Evolutionary conservation across 331 rosid genomes (phyloP), one percentile per base, ranked within the genome.

Genomic region (Stylosanthes scabra): DNA sequence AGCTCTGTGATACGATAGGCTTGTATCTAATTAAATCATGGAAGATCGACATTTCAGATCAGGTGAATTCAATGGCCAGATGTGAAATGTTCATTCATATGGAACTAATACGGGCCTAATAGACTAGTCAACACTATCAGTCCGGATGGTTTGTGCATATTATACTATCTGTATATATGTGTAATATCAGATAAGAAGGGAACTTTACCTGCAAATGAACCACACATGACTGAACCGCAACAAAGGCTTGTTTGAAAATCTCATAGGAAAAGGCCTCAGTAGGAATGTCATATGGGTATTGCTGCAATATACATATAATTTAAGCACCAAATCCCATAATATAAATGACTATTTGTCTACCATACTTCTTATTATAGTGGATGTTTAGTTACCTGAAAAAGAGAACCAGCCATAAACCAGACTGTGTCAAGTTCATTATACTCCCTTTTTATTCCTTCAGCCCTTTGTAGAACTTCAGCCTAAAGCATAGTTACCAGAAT

Each of bases 341-440:
- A 39, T 60, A 69, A 75, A 71, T 66, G 64, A 51, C 11, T 64
- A 62, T 9, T 14, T 70, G 61, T 40, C 15, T 64, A 62, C 7
- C 14, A 60, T 11, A 49, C 55, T 58, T 45, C 42, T 62, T 59
- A 39, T 64, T 61, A 52, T 9, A 70, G 65, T 27, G 40, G 37
- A 25, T 20, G 15, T 52, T 59, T 72, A 75, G 67, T 70, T 65
- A 92, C 99, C 99, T 90, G 96, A 86, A 95, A 95, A 60, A 95
- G 91, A 57, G 99, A 95, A 71, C 98, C 99, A 44, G 99, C 97
- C 99, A 95, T 95, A 86, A 95, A 95, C 99, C 99, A 95, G 70
- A 95, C 97, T 1, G 97, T 92, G 87, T 92, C 99, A 63, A 95
- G 99, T 70, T 95, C 99, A 31, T 88, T 87, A 84, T 95, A 95